Conservation (phyloP, 805 yeast genomes). For the Myxozyma neglecta region DNA sequence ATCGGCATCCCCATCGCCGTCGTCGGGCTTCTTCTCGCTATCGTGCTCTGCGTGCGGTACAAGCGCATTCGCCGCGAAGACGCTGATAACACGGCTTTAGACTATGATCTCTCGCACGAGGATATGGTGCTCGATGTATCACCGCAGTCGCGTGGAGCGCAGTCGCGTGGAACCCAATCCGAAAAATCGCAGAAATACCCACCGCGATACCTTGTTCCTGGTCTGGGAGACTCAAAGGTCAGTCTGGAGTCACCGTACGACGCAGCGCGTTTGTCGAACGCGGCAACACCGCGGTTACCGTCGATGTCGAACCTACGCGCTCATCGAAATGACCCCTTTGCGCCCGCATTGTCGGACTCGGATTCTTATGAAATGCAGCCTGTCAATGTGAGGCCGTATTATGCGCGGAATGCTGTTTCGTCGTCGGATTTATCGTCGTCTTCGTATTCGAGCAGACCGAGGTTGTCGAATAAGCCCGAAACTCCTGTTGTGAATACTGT, state of each 20-base stretch:
- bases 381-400: neutral
- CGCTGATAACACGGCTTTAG: slow-evolving; percentile 40
- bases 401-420: neutral
- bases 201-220: slow-evolving; percentile 15
- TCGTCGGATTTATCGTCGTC: slow-evolving; percentile 3
- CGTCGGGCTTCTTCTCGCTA: slow-evolving; percentile 38
- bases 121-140: slow-evolving; percentile 23
- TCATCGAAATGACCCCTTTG: slow-evolving; percentile 1
- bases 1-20: slow-evolving; percentile 42
- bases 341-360: slow-evolving; percentile 6
- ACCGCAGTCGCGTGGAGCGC: too few relatives aligned
- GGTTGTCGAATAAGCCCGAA: neutral
- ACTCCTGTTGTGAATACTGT: neutral
- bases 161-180: too few relatives aligned
- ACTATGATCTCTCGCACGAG: slow-evolving; percentile 39
- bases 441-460: too few relatives aligned
- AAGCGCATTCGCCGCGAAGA: slow-evolving; percentile 42
- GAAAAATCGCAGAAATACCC: too few relatives aligned
- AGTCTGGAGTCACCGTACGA: slow-evolving; percentile 26
- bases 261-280: slow-evolving; percentile 1
- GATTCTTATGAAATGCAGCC: slow-evolving; percentile 24
- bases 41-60: slow-evolving; percentile 40
- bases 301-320: neutral
- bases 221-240: slow-evolving; percentile 14
- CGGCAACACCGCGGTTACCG: neutral